These are phyloP conservation scores for Hypsizygus ulmarius DNA, from an alignment of 1,284 basidiomycete genomes.

Conservation along the genomic window DNA sequence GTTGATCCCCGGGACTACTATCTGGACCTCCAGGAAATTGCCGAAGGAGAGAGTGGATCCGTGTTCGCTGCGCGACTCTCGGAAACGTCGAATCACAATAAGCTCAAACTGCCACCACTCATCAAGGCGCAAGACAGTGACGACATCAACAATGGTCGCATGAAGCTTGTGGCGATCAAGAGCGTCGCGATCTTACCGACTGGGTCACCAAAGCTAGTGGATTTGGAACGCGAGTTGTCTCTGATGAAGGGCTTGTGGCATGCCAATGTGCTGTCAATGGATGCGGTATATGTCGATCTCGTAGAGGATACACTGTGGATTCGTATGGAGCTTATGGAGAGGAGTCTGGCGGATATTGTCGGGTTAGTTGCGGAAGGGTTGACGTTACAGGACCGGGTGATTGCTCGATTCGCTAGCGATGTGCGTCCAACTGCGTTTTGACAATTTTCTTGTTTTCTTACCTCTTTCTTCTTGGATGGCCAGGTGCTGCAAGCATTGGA, in stretches of 20 bases:
- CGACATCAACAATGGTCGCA: conserved; percentile 28
- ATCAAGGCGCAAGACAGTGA: conserved; percentile 35
- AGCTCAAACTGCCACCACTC: conserved; percentile 36
- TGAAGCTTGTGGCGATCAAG: conserved; percentile 69
- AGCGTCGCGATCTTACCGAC: conserved; percentile 57
- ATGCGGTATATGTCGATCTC: conserved; percentile 65
- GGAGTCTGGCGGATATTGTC: conserved; percentile 76
- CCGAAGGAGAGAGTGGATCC: conserved; percentile 75
- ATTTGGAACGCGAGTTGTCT: conserved; percentile 56
- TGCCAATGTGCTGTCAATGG: conserved; percentile 61
- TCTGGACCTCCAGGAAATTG: conserved; percentile 66
- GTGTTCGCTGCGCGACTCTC: conserved; percentile 62
- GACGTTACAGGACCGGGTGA: conserved; percentile 58
- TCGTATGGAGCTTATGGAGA: conserved; percentile 82
- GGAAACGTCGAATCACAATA: conserved; percentile 26
- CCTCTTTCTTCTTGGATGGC: conserved; percentile 8
- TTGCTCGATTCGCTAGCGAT: conserved; percentile 71
- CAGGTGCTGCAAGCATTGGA: conserved; percentile 64
- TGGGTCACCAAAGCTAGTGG: conserved; percentile 59
- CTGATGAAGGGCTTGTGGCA: conserved; percentile 57
- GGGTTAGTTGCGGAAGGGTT: conserved; percentile 57
- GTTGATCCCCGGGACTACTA: conserved; percentile 62
- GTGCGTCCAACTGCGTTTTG: conserved; percentile 41
- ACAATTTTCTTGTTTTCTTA: conserved; percentile 7
- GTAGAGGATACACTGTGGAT: conserved; percentile 73